These are phyloP conservation scores for Mycocentrospora acerina DNA, from an alignment of 2,329 filamentous ascomycete species.

Conservation along the genomic window DNA sequence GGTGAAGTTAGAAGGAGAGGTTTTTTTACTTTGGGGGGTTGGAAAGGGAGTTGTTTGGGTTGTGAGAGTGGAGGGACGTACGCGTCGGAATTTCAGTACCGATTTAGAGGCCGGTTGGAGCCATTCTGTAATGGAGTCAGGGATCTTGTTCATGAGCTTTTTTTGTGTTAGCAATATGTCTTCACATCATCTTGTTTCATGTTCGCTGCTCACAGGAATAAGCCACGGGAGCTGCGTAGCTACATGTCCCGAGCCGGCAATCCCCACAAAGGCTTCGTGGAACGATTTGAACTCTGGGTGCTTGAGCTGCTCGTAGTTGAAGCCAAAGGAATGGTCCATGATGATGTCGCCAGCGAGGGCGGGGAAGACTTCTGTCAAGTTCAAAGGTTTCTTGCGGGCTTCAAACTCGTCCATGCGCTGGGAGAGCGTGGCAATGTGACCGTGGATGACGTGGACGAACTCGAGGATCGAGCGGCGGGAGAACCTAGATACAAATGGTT, in stretches of 20 bases:
- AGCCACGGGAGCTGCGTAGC: conserved; percentile 37
- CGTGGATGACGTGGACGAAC: conserved; percentile 40
- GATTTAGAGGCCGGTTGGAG: conserved; percentile 35
- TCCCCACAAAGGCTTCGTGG: conserved; percentile 37
- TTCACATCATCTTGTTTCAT: not conserved
- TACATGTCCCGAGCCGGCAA: conserved; percentile 33
- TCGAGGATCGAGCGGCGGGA: conserved; percentile 37
- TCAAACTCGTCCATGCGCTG: conserved; percentile 34
- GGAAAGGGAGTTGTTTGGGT: not conserved
- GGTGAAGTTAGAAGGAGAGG: not conserved
- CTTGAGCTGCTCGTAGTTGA: conserved; percentile 37
- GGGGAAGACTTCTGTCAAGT: conserved; percentile 37
- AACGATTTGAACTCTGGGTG: conserved; percentile 38
- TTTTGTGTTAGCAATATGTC: not conserved
- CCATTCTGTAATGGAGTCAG: conserved; percentile 30
- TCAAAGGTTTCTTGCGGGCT: conserved; percentile 30
- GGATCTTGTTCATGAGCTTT: conserved; percentile 37
- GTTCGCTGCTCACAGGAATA: conserved; percentile 25
- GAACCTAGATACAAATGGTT: conserved; percentile 35
- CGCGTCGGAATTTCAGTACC: conserved; percentile 34
- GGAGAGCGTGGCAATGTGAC: conserved; percentile 35
- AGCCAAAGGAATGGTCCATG: conserved; percentile 46
- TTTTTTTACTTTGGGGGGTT: too few relatives aligned
- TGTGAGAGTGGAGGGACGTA: conserved; percentile 17
- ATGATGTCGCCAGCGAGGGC: conserved; percentile 51